Conservation (phyloP, 305 asterid genomes). For the Lippia alba region DNA sequence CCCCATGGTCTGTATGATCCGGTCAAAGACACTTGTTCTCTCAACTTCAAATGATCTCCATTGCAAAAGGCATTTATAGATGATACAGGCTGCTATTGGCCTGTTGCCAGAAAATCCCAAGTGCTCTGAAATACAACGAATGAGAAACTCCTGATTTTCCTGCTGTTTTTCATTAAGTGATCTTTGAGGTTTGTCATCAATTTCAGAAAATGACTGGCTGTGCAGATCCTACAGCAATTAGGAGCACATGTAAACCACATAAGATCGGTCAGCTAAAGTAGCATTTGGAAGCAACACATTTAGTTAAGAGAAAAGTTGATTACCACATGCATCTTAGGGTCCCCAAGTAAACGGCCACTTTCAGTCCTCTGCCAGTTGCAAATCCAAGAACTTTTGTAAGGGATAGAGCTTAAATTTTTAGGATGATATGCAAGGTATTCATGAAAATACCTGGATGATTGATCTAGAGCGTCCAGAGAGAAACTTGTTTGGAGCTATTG, state of each 20-base stretch:
- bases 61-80: slow-evolving; percentile 90
- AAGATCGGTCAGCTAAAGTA: slow-evolving; percentile 18
- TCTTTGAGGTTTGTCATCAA: slow-evolving; percentile 90
- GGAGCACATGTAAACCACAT: slow-evolving; percentile 9
- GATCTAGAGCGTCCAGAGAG: slow-evolving; percentile 98
- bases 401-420: slow-evolving; percentile 27
- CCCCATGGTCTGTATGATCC: slow-evolving; percentile 87
- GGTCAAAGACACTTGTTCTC: slow-evolving; percentile 91
- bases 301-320: slow-evolving; percentile 33
- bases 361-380: slow-evolving; percentile 72
- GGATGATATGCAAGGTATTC: slow-evolving; percentile 20
- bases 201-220: slow-evolving; percentile 74
- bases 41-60: slow-evolving; percentile 99
- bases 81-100: slow-evolving; percentile 92
- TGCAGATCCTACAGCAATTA: slow-evolving; percentile 64
- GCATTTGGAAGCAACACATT: slow-evolving; percentile 24
- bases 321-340: slow-evolving; percentile 74
- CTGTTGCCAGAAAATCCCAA: slow-evolving; percentile 86
- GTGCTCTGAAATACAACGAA: slow-evolving; percentile 79
- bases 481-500: slow-evolving; percentile 90
- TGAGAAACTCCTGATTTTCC: slow-evolving; percentile 88
- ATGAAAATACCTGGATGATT: slow-evolving; percentile 73
- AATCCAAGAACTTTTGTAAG: slow-evolving; percentile 40
- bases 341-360: slow-evolving; percentile 64
- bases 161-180: slow-evolving; percentile 92